Evolutionary conservation across 805 yeast genomes (phyloP).

Genomic region (Metschnikowia cerradonensis): DNA sequence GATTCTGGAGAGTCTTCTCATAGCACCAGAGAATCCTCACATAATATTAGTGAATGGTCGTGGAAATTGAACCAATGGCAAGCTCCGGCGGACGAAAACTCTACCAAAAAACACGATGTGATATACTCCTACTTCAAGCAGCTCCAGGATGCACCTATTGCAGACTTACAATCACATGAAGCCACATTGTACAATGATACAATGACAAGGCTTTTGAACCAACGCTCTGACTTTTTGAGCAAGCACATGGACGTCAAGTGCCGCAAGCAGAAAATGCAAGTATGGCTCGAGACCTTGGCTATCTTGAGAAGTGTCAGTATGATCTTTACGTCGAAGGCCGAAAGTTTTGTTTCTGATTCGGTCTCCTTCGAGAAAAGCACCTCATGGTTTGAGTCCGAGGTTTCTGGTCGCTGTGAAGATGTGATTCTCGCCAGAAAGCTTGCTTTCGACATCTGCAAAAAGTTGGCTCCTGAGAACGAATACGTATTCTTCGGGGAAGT

Average conservation of each 20-base stretch:
- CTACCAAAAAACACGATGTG: slow-evolving; percentile 39
- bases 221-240: not conserved
- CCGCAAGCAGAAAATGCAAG: not conserved
- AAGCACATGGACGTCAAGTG: not conserved
- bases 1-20: slow-evolving; percentile 24
- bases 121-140: slow-evolving; percentile 52
- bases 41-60: slow-evolving; percentile 46
- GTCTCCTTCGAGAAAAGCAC: slow-evolving; percentile 5
- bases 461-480: not conserved
- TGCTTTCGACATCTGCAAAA: slow-evolving; percentile 26
- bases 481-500: too few relatives aligned
- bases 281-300: slow-evolving; percentile 9
- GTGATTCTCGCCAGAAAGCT: slow-evolving; percentile 41
- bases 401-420: slow-evolving; percentile 11
- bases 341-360: slow-evolving; percentile 4
- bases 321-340: slow-evolving; percentile 7
- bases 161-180: not conserved
- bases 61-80: slow-evolving; percentile 84
- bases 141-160: slow-evolving; percentile 34
- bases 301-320: slow-evolving; percentile 5
- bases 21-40: slow-evolving; percentile 21
- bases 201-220: not conserved
- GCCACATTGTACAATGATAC: not conserved
- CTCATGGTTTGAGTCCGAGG: slow-evolving; percentile 13
- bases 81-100: slow-evolving; percentile 44